Percentiles rank a stretch among this genome's conserved stretches.
phyloP scores from a whole-genome alignment of 495 filamentous ascomycete genomes.

The Neurospora tetrasperma region DNA sequence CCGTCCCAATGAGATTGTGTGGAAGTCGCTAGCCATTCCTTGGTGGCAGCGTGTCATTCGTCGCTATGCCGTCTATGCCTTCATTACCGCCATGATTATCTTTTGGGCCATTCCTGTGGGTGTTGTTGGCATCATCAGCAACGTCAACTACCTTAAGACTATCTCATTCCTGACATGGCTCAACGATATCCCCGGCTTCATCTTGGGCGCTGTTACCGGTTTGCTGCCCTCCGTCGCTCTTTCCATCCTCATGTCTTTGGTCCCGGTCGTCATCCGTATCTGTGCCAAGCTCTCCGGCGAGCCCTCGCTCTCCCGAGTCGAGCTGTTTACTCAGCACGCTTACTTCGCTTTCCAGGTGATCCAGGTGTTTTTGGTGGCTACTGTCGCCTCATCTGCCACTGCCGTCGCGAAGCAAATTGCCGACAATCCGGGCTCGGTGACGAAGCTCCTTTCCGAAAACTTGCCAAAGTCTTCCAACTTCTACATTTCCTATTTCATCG shows the following conservation, averaged over 20 bases:
- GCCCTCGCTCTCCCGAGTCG: conserved; percentile 60
- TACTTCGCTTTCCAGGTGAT: conserved; percentile 87
- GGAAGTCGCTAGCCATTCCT: conserved; percentile 73
- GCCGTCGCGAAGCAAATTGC: conserved; percentile 54
- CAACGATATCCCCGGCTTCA: conserved; percentile 52
- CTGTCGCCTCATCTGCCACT: conserved; percentile 64
- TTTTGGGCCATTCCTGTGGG: conserved; percentile 95
- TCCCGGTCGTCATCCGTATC: conserved; percentile 75
- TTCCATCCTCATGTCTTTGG: conserved; percentile 76
- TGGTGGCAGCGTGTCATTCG: conserved; percentile 82
- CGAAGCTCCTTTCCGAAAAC: conserved; percentile 58
- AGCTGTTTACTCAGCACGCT: conserved; percentile 68
- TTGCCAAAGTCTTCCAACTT: conserved; percentile 83
- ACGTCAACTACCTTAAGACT: conserved; percentile 56
- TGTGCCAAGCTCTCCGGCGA: conserved; percentile 63
- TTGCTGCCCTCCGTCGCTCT: conserved; percentile 73
- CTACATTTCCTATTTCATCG: conserved; percentile 89
- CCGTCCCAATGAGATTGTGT: conserved; percentile 77
- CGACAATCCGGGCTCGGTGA: conserved; percentile 46
- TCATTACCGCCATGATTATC: conserved; percentile 71
- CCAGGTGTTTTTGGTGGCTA: conserved; percentile 86
- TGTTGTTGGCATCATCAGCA: conserved; percentile 77
- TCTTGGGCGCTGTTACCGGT: conserved; percentile 77
- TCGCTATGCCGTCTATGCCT: conserved; percentile 53
- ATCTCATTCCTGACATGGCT: conserved; percentile 69